These are phyloP conservation scores for Physaria fendleri DNA, from an alignment of 345 rosid species.

Conservation along the genomic window DNA sequence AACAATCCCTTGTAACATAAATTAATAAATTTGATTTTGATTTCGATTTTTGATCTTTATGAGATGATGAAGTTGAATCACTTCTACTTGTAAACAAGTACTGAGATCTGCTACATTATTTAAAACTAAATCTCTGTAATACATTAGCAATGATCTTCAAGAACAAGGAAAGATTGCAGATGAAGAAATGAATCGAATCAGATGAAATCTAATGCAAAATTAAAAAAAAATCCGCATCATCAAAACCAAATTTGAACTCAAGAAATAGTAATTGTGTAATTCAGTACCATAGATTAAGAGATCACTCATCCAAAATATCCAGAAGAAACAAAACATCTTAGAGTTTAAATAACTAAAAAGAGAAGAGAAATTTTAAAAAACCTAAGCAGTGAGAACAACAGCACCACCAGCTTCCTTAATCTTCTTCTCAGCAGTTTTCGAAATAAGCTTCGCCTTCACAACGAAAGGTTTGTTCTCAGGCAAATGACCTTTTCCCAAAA, in stretches of 20 bases:
- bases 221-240: background rate
- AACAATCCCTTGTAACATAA: no score
- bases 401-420: slow-evolving; percentile 71
- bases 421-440: slow-evolving; percentile 63
- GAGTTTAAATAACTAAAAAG: background rate
- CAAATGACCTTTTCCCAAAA: slow-evolving; percentile 44
- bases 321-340: no score
- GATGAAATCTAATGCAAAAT: background rate
- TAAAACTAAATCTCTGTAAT: no score
- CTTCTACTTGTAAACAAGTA: no score
- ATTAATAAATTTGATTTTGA: no score
- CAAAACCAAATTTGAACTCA: no score
- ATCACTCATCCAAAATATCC: slow-evolving; percentile 5
- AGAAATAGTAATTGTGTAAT: no score
- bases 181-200: background rate
- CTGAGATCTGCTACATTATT: no score
- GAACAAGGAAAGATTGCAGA: background rate
- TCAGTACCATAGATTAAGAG: no score
- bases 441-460: slow-evolving; percentile 56
- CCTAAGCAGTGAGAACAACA: slow-evolving; percentile 38
- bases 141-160: background rate
- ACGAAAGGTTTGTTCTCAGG: slow-evolving; percentile 52
- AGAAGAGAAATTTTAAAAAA: background rate
- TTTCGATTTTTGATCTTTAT: no score
- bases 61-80: no score